Conservation (phyloP, 2,329 filamentous ascomycete genomes). For the Exophiala xenobiotica region DNA sequence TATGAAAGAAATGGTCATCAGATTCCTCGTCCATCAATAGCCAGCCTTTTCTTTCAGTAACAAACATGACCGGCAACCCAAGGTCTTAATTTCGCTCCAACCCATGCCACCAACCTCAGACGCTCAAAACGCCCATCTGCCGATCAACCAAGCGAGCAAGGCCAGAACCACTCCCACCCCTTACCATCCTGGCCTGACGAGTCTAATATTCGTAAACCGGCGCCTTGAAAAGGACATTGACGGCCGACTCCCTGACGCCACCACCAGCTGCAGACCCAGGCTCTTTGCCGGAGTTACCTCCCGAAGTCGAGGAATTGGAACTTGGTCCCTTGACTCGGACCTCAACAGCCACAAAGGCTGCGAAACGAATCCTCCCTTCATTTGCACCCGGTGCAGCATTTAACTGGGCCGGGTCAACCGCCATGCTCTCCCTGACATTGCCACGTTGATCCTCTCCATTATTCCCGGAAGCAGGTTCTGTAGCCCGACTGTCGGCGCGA, state of each 20-base stretch:
- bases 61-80: background rate
- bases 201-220: constrained; percentile 58
- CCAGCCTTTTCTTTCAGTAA: background rate
- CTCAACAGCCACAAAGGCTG: constrained; percentile 72
- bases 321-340: constrained; percentile 60
- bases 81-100: background rate
- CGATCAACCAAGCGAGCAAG: background rate
- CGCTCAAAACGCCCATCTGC: background rate
- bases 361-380: constrained; percentile 64
- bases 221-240: constrained; percentile 71
- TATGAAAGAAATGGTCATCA: background rate
- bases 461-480: constrained; percentile 26
- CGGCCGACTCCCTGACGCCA: constrained; percentile 13
- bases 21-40: background rate
- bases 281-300: constrained; percentile 16
- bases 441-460: constrained; percentile 19
- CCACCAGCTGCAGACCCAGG: constrained; percentile 23
- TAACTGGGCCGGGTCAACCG: constrained; percentile 17
- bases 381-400: constrained; percentile 24
- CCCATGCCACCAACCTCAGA: background rate
- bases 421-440: constrained; percentile 19
- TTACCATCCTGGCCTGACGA: background rate
- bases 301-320: constrained; percentile 3
- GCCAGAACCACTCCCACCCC: background rate
- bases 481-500: constrained; percentile 28